A percentile compares a stretch with the other conserved stretches of the same genome.
These are phyloP conservation scores for Apophysomyces trapeziformis DNA, from an alignment of 371 early-diverging fungal genomes.

Conservation along the genomic window DNA sequence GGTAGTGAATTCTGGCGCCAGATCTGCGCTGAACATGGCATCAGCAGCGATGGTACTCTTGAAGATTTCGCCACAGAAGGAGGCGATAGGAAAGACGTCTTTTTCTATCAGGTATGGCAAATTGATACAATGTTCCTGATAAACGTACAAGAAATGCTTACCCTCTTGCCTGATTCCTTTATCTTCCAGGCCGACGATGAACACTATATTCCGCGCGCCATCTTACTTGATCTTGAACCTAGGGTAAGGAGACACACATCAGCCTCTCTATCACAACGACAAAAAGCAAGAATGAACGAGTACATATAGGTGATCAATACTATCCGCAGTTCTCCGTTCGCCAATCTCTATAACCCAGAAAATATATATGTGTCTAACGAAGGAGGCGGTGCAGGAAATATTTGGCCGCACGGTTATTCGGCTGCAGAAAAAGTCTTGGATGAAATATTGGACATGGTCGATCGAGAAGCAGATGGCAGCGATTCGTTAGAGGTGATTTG, in stretches of 20 bases:
- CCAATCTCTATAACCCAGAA: conserved; percentile 89
- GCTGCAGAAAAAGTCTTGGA: conserved; percentile 81
- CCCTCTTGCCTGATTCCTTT: too few species aligned
- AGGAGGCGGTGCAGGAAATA: conserved; percentile 97
- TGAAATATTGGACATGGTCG: conserved; percentile 91
- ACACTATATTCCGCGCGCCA: conserved; percentile 92
- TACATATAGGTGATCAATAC: conserved; percentile 69
- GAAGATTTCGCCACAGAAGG: conserved; percentile 88
- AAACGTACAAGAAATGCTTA: neutral
- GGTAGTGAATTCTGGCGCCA: conserved; percentile 95
- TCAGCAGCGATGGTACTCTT: conserved; percentile 81
- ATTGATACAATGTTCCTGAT: conserved; percentile 5
- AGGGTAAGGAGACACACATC: conserved; percentile 61
- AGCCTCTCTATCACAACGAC: neutral
- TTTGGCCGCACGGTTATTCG: conserved; percentile 92
- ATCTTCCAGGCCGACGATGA: conserved; percentile 83
- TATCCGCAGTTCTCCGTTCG: conserved; percentile 72
- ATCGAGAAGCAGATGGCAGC: conserved; percentile 93
- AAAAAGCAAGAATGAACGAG: neutral
- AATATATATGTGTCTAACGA: conserved; percentile 89
- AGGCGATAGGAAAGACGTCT: conserved; percentile 97
- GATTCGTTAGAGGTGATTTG: conserved; percentile 80
- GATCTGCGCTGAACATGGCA: conserved; percentile 91
- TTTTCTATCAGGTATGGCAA: conserved; percentile 92
- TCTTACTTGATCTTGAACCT: conserved; percentile 93